Conservation (phyloP, 2,329 filamentous ascomycete species). For the Piedraia hortae region DNA sequence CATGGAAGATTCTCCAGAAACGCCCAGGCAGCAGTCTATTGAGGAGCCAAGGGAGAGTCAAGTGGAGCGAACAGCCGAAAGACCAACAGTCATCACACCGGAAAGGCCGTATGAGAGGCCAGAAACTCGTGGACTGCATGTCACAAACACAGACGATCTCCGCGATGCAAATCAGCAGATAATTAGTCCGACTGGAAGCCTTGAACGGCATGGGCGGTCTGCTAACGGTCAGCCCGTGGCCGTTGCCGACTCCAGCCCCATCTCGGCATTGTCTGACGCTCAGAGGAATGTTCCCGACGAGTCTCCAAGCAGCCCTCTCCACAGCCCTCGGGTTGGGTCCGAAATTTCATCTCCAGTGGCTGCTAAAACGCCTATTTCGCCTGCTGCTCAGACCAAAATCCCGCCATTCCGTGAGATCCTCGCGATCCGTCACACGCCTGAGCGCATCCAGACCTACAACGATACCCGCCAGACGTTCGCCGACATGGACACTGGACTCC, state of each 20-base stretch:
- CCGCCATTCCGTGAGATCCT: constrained; percentile 53
- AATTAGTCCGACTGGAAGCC: too few relatives aligned
- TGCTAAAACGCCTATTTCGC: background rate
- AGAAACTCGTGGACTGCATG: constrained; percentile 14
- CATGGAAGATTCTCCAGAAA: too few relatives aligned
- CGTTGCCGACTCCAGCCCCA: too few relatives aligned
- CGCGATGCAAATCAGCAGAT: constrained; percentile 4
- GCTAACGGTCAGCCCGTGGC: too few relatives aligned
- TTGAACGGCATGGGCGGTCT: too few relatives aligned
- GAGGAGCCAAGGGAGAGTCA: constrained; percentile 5
- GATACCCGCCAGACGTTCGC: constrained; percentile 45
- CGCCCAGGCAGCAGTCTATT: too few relatives aligned
- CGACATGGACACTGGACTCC: constrained; percentile 46
- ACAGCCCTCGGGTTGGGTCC: too few relatives aligned
- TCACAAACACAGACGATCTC: constrained; percentile 16
- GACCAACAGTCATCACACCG: constrained; percentile 9
- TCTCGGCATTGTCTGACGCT: too few relatives aligned
- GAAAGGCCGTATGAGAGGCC: constrained; percentile 10
- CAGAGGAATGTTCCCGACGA: too few relatives aligned
- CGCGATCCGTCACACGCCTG: constrained; percentile 32
- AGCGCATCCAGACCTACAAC: constrained; percentile 49
- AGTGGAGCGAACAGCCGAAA: constrained; percentile 9
- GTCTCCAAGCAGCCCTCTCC: too few relatives aligned
- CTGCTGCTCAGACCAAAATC: constrained; percentile 8
- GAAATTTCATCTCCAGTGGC: too few relatives aligned